Evolutionary conservation across 371 early-diverging fungal genomes (phyloP), one percentile per base, ranked within the genome.

Genomic region (Lichtheimia corymbifera): DNA sequence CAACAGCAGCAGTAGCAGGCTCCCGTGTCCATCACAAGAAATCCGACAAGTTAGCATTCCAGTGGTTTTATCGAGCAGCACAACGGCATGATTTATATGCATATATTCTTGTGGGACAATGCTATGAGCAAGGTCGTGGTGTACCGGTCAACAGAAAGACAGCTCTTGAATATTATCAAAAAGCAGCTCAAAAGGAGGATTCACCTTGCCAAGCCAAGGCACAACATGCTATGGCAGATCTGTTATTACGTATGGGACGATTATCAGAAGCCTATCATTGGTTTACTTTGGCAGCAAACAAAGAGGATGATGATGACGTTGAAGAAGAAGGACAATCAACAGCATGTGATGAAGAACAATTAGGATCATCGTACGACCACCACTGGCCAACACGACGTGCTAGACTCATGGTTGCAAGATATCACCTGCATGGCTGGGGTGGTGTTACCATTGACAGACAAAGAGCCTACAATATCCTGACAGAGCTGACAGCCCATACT

Each of bases 51-150:
- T 55, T 67, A 20, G 92, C 93, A 0, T 76, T 90, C 5, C 49
- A 67, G 1, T 88, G 88, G 85, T 93, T 91, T 70, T 64, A 70
- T 13, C 77, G 69, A 43, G 83, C 91, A 12, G 90, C 92, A 0
- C 59, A 74, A 1, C 76, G 79, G 50, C 85, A 85, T 11, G 78
- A 89, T 59, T 75, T 82, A 1, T 56, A 86, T 11, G 90, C 93
- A 11, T 79, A 88, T 58, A 84, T 88, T 58, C 86, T 87, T 25
- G 71, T 91, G 12, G 93, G 90, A 0, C 76, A 83, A 58, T 87
- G 84, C 27, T 91, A 86, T 61, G 83, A 87, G 30, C 78, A 90
- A 62, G 93, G 93, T 6, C 66, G 87, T 22, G 91, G 92, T 22
- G 79, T 88, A 1, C 66, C 78, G 17, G 67, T 77, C 51, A 80